These are phyloP conservation scores for Phialophora verrucosa DNA, from an alignment of 2,329 filamentous ascomycete genomes.

Conservation along the genomic window DNA sequence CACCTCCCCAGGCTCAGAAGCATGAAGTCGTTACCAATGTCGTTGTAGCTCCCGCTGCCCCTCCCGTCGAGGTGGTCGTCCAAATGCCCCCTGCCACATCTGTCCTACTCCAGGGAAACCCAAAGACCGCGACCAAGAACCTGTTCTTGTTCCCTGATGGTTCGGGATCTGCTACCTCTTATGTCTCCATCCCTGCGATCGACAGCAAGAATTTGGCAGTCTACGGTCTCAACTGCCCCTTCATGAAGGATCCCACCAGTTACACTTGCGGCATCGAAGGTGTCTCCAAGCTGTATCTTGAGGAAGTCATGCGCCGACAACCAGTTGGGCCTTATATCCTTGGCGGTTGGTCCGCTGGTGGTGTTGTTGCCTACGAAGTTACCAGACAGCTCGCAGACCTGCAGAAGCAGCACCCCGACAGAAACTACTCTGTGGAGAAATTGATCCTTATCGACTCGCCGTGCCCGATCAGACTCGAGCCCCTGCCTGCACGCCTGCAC, in stretches of 20 bases:
- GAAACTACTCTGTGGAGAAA: slow-evolving; percentile 55
- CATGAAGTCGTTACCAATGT: slow-evolving; percentile 39
- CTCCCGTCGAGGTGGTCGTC: slow-evolving; percentile 36
- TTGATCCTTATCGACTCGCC: slow-evolving; percentile 70
- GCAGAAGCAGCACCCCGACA: slow-evolving; percentile 36
- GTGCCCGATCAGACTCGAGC: slow-evolving; percentile 69
- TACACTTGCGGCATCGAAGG: slow-evolving; percentile 42
- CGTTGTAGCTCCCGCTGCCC: slow-evolving; percentile 38
- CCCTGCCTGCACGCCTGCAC: slow-evolving; percentile 63
- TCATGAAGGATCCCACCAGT: slow-evolving; percentile 48
- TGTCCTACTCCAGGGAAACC: slow-evolving; percentile 51
- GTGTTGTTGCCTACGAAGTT: slow-evolving; percentile 47
- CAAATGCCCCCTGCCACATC: slow-evolving; percentile 50
- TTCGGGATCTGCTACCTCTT: slow-evolving; percentile 55
- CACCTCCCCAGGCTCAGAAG: slow-evolving; percentile 38
- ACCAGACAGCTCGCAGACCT: slow-evolving; percentile 40
- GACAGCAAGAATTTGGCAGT: slow-evolving; percentile 49
- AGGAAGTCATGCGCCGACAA: slow-evolving; percentile 44
- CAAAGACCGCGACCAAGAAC: slow-evolving; percentile 50
- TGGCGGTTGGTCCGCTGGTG: slow-evolving; percentile 48
- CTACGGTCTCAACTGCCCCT: slow-evolving; percentile 53
- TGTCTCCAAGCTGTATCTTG: slow-evolving; percentile 41
- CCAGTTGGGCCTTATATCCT: slow-evolving; percentile 48
- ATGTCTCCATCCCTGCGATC: slow-evolving; percentile 50
- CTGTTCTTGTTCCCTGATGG: slow-evolving; percentile 54